Base-by-base conservation (phyloP, 2,329 filamentous ascomycete species). In the Colletotrichum musae region DNA sequence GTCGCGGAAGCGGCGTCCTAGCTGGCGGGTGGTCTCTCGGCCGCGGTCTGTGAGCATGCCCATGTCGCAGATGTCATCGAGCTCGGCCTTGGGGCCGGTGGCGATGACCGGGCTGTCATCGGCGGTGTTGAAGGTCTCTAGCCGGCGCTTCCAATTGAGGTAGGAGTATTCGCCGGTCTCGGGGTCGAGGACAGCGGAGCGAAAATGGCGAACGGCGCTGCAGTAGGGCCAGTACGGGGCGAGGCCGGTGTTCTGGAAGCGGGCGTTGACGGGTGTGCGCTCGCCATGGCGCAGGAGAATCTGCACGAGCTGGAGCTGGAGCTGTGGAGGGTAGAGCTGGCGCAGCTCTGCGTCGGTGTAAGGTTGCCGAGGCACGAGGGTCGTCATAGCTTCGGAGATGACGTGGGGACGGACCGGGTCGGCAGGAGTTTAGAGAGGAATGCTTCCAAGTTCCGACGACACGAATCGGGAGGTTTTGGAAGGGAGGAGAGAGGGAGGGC, bases 281-380 rank as follows among this genome's bases (percentile, higher is more conserved):
- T 91, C 89, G 81, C 93, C 93, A 81, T 95, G 93, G 67, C 93
- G 91, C 75, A 94, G 88, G 71, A 94, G 88, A 75, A 98, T 87
- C 83, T 99, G 96, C 58, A 98, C 96, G 70, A 96, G 89, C 78
- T 96, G 93, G 43, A 99, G 89, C 78, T 95, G 88, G 68, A 99
- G 86, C 52, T 88, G 85, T 64, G 90, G 82, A 1, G 96, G 96
- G 82, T 98, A 99, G 68, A 98, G 90, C 75, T 85, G 84, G 51
- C 87, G 85, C 58, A 98, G 89, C 86, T 98, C 95, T 69, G 93
- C 91, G 73, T 91, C 84, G 52, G 92, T 91, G 83, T 98, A 98
- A 0, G 93, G 90, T 65, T 88, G 84, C 66, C 94, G 89, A 57
- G 93, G 93, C 52, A 87, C 82, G 52, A 97, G 87, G 48, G 92